phyloP scores from a whole-genome alignment of 2,329 filamentous ascomycete species.

The Penicillium nordicum region DNA sequence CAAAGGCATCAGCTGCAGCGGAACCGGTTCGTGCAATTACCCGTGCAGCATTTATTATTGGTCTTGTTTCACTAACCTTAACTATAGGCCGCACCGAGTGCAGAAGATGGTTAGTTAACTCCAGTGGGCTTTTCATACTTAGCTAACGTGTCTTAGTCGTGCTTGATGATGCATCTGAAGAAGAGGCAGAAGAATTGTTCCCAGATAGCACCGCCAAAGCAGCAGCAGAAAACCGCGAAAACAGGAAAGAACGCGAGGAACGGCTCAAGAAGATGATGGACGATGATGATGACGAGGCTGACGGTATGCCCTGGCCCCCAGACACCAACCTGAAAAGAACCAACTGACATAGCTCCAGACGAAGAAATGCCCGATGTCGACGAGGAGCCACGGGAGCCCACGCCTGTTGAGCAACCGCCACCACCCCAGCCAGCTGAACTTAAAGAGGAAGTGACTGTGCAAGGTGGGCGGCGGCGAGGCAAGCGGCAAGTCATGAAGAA shows the following conservation, averaged over 20 bases:
- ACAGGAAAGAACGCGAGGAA: conserved; percentile 62
- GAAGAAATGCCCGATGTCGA: conserved; percentile 59
- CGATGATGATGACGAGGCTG: conserved; percentile 41
- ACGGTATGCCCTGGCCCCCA: conserved; percentile 38
- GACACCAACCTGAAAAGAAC: conserved; percentile 27
- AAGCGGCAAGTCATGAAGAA: conserved; percentile 81
- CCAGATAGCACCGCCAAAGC: conserved; percentile 37
- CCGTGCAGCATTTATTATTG: background rate
- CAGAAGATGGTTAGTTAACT: conserved; percentile 49
- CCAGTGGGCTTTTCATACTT: background rate
- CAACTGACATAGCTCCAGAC: conserved; percentile 36
- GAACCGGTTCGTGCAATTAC: conserved; percentile 26
- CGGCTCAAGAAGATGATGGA: conserved; percentile 74
- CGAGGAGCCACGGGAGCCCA: conserved; percentile 37
- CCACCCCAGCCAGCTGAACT: conserved; percentile 48
- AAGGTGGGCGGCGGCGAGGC: conserved; percentile 68
- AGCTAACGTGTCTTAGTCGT: conserved; percentile 38
- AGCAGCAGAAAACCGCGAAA: conserved; percentile 42
- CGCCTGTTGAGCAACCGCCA: conserved; percentile 35
- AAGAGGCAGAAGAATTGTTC: conserved; percentile 54
- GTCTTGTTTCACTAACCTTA: background rate
- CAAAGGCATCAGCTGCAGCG: conserved; percentile 42
- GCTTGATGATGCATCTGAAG: conserved; percentile 56
- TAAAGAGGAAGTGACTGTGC: conserved; percentile 50
- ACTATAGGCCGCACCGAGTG: background rate